Base-by-base conservation (phyloP, 139 green algal genomes). In the Chlamydomonas sphaeroides region DNA sequence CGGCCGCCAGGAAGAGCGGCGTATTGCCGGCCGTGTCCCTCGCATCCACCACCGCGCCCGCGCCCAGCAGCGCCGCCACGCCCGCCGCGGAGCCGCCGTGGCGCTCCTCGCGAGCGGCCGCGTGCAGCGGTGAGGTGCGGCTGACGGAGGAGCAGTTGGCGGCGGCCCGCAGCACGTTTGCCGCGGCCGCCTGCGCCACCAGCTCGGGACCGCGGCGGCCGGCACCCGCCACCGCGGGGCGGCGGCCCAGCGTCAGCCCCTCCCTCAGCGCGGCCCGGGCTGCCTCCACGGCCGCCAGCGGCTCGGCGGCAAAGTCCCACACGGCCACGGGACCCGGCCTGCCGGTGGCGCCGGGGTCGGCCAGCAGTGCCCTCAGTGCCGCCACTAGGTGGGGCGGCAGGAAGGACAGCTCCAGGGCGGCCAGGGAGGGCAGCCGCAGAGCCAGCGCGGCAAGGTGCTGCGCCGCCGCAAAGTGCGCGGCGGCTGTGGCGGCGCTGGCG, bases 111-210 rank as follows among this genome's bases (percentile, higher is more conserved):
- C 21, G 21, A 1, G 89, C 91, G 1, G 94, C 94, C 4, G 75
- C 65, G 70, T 98, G 95, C 78, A 98, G 76, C 26, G 95, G 90
- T 0, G 95, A 95, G 42, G 39, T 67, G 21, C 93, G 88, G 0
- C 48, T 79, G 7, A 66, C 68, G 30, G 83, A 90, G 28, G 91
- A 96, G 87, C 91, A 96, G 79, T 93, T 95, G 48, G 85, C 91
- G 0, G 92, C 93, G 42, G 88, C 91, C 25, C 83, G 30, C 66
- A 97, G 57, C 3, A 86, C 86, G 32, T 78, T 39, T n/a, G n/a
- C n/a, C 28, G 21, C 7, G 32, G 91, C 65, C 3, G 70, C 68
- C 26, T 61, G 41, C 33, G 56, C 35, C 8, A 39, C 45, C 59
- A 76, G 70, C 8, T 88, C 39, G 45, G 90, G 88, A 65, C 81